Percentiles rank a stretch among this genome's conserved stretches.
phyloP scores from a whole-genome alignment of 169 alveolate genomes.

The Plasmodium falciparum region DNA sequence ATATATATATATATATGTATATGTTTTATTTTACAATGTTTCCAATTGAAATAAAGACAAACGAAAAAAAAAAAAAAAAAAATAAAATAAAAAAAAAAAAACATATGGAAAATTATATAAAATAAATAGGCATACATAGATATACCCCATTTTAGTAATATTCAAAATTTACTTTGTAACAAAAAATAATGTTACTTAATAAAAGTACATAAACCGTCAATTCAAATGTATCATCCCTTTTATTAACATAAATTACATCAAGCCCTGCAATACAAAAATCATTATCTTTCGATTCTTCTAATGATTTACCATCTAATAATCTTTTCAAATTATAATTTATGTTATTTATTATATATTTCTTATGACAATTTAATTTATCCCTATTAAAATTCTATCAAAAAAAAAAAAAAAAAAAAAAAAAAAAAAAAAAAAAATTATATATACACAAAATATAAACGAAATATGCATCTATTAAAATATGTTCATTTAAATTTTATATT shows the following conservation, averaged over 20 bases:
- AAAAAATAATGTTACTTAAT: conserved; percentile 35
- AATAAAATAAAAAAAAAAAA: background rate
- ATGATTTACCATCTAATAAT: conserved; percentile 2
- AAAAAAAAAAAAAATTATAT: background rate
- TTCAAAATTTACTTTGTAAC: conserved; percentile 60
- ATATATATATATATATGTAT: too few species aligned
- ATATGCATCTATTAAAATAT: background rate
- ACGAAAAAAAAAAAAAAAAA: background rate
- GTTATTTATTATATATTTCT: conserved; percentile 33
- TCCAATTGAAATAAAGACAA: background rate
- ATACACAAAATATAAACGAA: background rate
- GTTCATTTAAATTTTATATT: background rate
- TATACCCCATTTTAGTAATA: conserved; percentile 21
- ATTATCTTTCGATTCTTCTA: conserved; percentile 8
- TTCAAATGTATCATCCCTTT: conserved; percentile 28
- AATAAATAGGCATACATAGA: background rate
- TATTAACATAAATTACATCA: conserved; percentile 48
- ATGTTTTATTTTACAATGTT: too few species aligned
- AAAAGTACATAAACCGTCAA: conserved; percentile 55
- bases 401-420: background rate
- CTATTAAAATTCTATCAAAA: conserved; percentile 32
- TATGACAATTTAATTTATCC: conserved; percentile 13
- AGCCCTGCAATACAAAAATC: conserved; percentile 67
- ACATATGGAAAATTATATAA: background rate
- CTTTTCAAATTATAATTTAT: conserved; percentile 57